Conservation (phyloP, 1,139 yeast genomes). For the Casaregolazyma lundiana region DNA sequence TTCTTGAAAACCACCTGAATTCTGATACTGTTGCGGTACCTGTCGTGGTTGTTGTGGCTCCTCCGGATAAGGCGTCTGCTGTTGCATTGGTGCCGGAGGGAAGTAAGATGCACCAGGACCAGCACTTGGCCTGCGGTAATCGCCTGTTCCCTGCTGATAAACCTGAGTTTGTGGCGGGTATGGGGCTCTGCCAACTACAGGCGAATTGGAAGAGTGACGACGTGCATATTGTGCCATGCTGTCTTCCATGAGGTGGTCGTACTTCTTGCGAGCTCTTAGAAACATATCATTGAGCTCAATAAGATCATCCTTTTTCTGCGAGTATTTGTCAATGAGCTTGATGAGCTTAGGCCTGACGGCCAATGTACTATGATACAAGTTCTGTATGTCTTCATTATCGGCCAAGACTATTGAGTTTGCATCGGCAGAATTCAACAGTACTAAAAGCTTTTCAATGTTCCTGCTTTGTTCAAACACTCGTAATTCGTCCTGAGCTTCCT, state of each 20-base stretch:
- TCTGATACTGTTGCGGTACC: conserved; percentile 9
- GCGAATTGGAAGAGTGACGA: conserved; percentile 6
- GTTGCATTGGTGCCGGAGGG: background rate
- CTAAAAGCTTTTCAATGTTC: conserved; percentile 62
- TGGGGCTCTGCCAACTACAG: conserved; percentile 7
- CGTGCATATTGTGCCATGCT: conserved; percentile 29
- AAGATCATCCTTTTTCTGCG: conserved; percentile 70
- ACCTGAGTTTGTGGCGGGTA: conserved; percentile 1
- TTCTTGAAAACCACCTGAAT: background rate
- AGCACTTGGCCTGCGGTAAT: conserved; percentile 2
- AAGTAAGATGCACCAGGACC: conserved; percentile 3
- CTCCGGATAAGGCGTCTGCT: background rate
- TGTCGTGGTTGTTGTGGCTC: conserved; percentile 7
- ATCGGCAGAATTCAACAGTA: conserved; percentile 48
- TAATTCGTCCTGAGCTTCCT: conserved; percentile 41
- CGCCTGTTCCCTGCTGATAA: background rate
- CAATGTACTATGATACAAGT: conserved; percentile 61
- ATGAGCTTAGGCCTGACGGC: conserved; percentile 73
- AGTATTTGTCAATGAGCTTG: conserved; percentile 67
- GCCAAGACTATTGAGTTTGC: conserved; percentile 30
- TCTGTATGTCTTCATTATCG: conserved; percentile 45
- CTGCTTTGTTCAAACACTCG: conserved; percentile 44
- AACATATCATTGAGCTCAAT: conserved; percentile 66
- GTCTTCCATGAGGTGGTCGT: conserved; percentile 63
- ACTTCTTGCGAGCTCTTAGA: conserved; percentile 58